Conservation (phyloP, 768 basidiomycete genomes). For the Termitomyces sp. region DNA sequence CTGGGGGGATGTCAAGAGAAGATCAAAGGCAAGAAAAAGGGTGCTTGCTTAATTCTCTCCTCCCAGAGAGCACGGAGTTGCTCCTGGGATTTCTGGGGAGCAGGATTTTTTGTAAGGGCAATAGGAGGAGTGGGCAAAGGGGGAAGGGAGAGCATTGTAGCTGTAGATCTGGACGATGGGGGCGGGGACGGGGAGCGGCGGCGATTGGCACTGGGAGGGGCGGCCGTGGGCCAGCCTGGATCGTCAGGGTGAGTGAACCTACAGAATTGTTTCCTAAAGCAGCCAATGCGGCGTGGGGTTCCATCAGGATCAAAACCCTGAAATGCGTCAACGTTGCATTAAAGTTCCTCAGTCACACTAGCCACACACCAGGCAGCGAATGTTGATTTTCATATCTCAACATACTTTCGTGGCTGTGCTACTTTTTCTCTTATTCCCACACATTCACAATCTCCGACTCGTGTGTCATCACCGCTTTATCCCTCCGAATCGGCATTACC, state of each 20-base stretch:
- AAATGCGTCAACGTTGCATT: background rate
- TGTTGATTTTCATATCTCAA: background rate
- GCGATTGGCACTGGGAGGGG: background rate
- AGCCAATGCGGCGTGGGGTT: constrained; percentile 3
- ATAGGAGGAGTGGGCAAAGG: constrained; percentile 14
- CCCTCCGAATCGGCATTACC: constrained; percentile 67
- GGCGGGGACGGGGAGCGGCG: background rate
- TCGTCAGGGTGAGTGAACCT: constrained; percentile 24
- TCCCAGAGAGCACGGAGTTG: constrained; percentile 17
- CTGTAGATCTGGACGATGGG: background rate
- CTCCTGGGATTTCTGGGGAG: constrained; percentile 11
- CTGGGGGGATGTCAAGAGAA: constrained; percentile 2
- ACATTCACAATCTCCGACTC: constrained; percentile 70
- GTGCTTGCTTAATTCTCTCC: constrained; percentile 20
- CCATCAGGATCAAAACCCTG: constrained; percentile 19
- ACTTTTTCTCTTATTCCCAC: constrained; percentile 31
- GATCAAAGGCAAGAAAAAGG: background rate
- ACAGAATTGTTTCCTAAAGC: constrained; percentile 11
- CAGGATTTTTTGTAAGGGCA: constrained; percentile 7
- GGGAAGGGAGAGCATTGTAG: constrained; percentile 3
- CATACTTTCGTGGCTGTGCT: constrained; percentile 3
- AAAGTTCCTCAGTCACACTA: background rate
- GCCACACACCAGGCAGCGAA: constrained; percentile 16
- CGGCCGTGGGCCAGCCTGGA: constrained; percentile 17
- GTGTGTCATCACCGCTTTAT: constrained; percentile 83